Conservation (phyloP, 2,329 filamentous ascomycete genomes). For the Diaporthe citriasiana region DNA sequence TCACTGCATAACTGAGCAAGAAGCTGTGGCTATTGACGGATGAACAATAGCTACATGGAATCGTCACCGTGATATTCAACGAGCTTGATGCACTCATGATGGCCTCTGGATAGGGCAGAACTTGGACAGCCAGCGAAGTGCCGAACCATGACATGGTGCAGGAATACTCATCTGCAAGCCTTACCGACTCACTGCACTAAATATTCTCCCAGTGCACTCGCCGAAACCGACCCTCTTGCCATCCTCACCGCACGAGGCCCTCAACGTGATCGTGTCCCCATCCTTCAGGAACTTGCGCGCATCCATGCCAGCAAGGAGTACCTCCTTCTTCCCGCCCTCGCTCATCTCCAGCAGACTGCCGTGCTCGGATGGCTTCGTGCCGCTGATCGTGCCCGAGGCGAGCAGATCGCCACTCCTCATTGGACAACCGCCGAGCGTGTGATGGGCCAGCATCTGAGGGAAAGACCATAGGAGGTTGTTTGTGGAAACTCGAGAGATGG, state of each 20-base stretch:
- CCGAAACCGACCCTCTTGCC: slow-evolving; percentile 60
- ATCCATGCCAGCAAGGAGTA: slow-evolving; percentile 57
- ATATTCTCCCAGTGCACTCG: slow-evolving; percentile 56
- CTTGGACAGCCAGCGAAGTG: not conserved
- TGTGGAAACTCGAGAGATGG: slow-evolving; percentile 72
- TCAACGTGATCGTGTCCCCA: slow-evolving; percentile 59
- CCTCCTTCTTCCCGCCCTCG: slow-evolving; percentile 59
- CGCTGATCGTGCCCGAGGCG: slow-evolving; percentile 82
- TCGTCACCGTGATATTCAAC: not conserved
- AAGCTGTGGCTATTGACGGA: not conserved
- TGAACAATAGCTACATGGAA: too few relatives aligned
- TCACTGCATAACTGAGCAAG: not conserved
- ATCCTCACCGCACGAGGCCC: slow-evolving; percentile 53
- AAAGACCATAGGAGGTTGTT: slow-evolving; percentile 85
- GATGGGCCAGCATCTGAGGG: slow-evolving; percentile 85
- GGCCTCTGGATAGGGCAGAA: not conserved
- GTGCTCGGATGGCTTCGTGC: slow-evolving; percentile 53
- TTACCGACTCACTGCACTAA: slow-evolving; percentile 30
- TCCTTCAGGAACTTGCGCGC: slow-evolving; percentile 60
- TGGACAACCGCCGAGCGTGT: slow-evolving; percentile 81
- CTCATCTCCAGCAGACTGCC: slow-evolving; percentile 63
- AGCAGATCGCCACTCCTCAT: slow-evolving; percentile 81
- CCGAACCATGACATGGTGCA: too few relatives aligned
- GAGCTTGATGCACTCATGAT: not conserved
- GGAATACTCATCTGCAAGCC: too few relatives aligned